phyloP scores from a whole-genome alignment of 257 asterid genomes.

The Solanum rostratum region DNA sequence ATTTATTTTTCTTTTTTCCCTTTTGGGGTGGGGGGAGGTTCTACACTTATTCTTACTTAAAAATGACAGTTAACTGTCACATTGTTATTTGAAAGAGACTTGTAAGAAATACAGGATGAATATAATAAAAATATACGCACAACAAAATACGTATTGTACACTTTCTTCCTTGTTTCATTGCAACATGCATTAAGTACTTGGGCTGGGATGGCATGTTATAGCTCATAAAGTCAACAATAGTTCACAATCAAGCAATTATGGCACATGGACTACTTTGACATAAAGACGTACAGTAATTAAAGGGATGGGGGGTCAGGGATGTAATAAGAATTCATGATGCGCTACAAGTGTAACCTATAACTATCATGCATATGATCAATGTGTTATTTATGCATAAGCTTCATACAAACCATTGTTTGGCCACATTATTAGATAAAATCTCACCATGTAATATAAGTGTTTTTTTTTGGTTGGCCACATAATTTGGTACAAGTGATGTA shows the following conservation, averaged over 20 bases:
- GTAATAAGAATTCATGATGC: background rate
- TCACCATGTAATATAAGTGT: background rate
- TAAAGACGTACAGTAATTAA: background rate
- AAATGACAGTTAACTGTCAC: conserved; percentile 1
- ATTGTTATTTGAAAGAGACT: background rate
- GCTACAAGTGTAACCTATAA: background rate
- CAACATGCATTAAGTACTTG: background rate
- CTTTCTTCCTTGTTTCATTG: background rate
- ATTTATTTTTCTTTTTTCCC: background rate
- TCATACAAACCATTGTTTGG: background rate
- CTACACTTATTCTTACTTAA: background rate
- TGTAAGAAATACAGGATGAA: background rate
- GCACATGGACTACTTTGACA: background rate
- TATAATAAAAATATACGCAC: background rate
- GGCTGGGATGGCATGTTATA: background rate
- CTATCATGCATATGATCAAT: background rate
- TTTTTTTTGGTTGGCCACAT: background rate
- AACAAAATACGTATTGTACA: background rate
- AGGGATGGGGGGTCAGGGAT: background rate
- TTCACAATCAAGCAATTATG: background rate
- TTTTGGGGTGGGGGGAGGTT: background rate
- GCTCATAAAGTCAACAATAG: background rate
- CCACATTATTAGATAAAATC: background rate
- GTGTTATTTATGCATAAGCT: background rate
- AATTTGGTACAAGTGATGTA: background rate